Base-by-base conservation (phyloP, 108 stramenopile genomes). In the Skeletonema menzelii region DNA sequence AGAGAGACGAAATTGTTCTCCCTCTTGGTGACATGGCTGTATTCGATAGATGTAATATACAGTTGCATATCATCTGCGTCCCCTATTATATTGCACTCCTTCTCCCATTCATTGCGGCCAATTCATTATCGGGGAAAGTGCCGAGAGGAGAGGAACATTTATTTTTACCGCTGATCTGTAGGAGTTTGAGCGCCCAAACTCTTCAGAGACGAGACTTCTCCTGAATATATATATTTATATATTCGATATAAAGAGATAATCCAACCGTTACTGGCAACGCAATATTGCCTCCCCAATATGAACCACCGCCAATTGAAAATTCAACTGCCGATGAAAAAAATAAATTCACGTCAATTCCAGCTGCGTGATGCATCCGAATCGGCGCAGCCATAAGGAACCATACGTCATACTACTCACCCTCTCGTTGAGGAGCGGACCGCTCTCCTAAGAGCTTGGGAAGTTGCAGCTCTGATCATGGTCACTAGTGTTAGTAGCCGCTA, bases 401-500 rank as follows among this genome's bases (percentile, higher is more conserved):
- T 34, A 53, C 63, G 56, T n/a, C n/a, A n/a, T n/a, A 35, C 30
- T 65, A 84, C 80, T 70, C 63, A 86, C 85, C 82, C 80, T 66
- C 74, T 70, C 28, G 57, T 28, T 7, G 68, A 64, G 37, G 84
- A 72, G 53, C 79, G 68, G 38, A 80, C 73, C 47, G 86, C 84
- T 72, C 87, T 82, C 70, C 81, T 83, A 72, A 75, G 84, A 47
- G 83, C 75, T 44, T 73, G 75, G 38, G 87, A 85, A 63, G 86
- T 55, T 59, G 87, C 87, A 59, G 82, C 79, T 69, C 89, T 64
- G 64, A 90, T 83, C 89, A 90, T 90, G 76, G 75, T 87, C 42
- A 46, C 42, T 53, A 42, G 47, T 40, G 56, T 49, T 49, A 49
- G 47, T 40, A 49, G 47, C 47, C 47, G 47, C 47, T 49, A 30